Base-by-base conservation (phyloP, 257 asterid genomes). In the Plantago major region DNA sequence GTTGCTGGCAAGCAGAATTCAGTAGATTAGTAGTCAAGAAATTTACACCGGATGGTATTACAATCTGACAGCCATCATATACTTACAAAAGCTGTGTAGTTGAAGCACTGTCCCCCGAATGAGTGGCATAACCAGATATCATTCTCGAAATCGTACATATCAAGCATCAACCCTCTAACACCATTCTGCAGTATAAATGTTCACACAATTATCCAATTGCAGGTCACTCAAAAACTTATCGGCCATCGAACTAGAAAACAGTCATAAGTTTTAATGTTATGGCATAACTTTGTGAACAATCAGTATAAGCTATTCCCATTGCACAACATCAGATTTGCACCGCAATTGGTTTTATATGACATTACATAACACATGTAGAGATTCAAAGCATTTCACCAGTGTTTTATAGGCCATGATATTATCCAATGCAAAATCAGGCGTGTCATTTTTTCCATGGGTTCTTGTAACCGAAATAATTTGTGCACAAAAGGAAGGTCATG, bases 81-180 rank as follows among this genome's bases (percentile, higher is more conserved):
- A 79, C 99, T 89, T 82, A 92, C 97, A 75, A 89, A 84, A 66
- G 99, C 83, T 60, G 97, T 92, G 81, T 73, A 82, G 79, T 92
- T 89, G 85, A 74, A 82, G 85, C 99, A 89, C 53, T 62, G 71
- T 40, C 95, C 96, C 13, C 95, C 95, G 47, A 72, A 92, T 33
- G 97, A 92, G 80, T 89, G 99, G 70, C 99, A 92, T 56, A 92
- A 72, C 99, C 99, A 92, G 65, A 92, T 81, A 74, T 83, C 97
- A 42, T 84, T 83, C 56, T 84, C 48, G 62, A 83, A 89, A 77
- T 86, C 96, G 45, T 92, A 89, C 88, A 89, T 89, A 79, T 92
- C 99, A 15, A 92, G 97, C 97, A 89, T 89, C 86, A 92, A 71
- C 60, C 95, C 97, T 79, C 96, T 77, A 52, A 92, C 94, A 37